Evolutionary conservation across 148 eudicot genomes (phyloP).

Genomic region (Chenopodium quinoa): DNA sequence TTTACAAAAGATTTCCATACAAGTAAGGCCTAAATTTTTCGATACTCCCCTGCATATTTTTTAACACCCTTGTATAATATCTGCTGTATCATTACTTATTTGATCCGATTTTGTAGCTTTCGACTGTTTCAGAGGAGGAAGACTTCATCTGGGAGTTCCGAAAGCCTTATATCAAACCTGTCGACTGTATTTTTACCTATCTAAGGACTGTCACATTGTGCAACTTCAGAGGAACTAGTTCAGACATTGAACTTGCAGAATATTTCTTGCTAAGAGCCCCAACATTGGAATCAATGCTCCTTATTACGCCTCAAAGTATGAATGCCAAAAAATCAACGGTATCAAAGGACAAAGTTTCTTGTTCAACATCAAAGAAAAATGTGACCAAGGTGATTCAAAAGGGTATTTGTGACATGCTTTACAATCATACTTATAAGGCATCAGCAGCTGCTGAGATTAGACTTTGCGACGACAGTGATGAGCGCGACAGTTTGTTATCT

Average conservation of each 20-base stretch:
- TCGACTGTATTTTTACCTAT: conserved; percentile 17
- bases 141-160: conserved; percentile 35
- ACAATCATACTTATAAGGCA: not conserved
- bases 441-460: conserved; percentile 26
- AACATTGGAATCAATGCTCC: conserved; percentile 20
- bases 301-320: conserved; percentile 19
- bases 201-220: conserved; percentile 21
- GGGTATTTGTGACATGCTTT: conserved; percentile 1
- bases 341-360: not conserved
- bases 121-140: conserved; percentile 30
- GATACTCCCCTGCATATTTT: not conserved
- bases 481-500: conserved; percentile 24
- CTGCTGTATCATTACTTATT: not conserved
- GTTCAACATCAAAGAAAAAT: conserved; percentile 13
- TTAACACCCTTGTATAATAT: not conserved
- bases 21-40: conserved; percentile 14
- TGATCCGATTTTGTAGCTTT: conserved; percentile 27
- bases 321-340: not conserved
- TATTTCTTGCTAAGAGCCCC: conserved; percentile 33
- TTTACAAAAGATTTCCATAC: conserved; percentile 27
- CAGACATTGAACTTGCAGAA: conserved; percentile 26
- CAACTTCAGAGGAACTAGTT: conserved; percentile 26
- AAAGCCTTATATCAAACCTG: conserved; percentile 21
- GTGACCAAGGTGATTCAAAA: conserved; percentile 11
- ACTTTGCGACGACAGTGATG: conserved; percentile 17